Evolutionary conservation across 768 basidiomycete genomes (phyloP).

Genomic region (Rhodotorula paludigena): DNA sequence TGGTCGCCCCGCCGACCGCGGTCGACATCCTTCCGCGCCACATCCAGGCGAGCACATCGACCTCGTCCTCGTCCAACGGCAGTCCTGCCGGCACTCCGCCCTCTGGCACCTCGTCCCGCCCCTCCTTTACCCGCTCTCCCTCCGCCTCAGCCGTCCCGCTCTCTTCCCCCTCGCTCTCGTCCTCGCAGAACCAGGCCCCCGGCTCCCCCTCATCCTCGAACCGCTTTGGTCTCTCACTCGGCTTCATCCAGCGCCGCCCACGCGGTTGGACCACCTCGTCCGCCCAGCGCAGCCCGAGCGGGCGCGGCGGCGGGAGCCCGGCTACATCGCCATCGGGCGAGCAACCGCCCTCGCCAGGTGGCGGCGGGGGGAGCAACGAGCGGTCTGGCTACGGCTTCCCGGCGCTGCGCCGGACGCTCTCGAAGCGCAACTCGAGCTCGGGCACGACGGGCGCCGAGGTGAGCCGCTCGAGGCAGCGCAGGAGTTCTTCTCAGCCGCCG

Average conservation of each 20-base stretch:
- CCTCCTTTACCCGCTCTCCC: background rate
- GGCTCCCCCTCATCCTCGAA: slow-evolving; percentile 20
- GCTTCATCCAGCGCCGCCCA: slow-evolving; percentile 32
- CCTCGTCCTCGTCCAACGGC: slow-evolving; percentile 3
- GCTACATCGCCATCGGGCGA: slow-evolving; percentile 14
- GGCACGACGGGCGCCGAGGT: background rate
- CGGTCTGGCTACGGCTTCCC: slow-evolving; percentile 40
- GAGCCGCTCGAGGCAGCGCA: background rate
- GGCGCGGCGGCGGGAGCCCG: background rate
- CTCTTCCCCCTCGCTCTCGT: background rate
- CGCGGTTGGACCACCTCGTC: slow-evolving; percentile 28
- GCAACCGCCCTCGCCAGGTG: slow-evolving; percentile 23
- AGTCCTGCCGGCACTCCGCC: slow-evolving; percentile 18
- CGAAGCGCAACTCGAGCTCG: slow-evolving; percentile 13
- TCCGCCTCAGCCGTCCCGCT: background rate
- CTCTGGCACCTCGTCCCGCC: too few relatives aligned
- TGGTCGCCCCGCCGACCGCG: background rate
- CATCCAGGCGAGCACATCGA: slow-evolving; percentile 8
- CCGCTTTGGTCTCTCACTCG: slow-evolving; percentile 33
- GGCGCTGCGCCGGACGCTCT: slow-evolving; percentile 25
- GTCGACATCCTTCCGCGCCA: slow-evolving; percentile 23
- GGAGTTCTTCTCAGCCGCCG: slow-evolving; percentile 35
- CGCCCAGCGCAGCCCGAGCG: slow-evolving; percentile 21
- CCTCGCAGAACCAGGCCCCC: background rate
- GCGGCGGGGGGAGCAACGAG: background rate